Conservation (phyloP, 2,329 filamentous ascomycete genomes). For the Beauveria sp. region DNA sequence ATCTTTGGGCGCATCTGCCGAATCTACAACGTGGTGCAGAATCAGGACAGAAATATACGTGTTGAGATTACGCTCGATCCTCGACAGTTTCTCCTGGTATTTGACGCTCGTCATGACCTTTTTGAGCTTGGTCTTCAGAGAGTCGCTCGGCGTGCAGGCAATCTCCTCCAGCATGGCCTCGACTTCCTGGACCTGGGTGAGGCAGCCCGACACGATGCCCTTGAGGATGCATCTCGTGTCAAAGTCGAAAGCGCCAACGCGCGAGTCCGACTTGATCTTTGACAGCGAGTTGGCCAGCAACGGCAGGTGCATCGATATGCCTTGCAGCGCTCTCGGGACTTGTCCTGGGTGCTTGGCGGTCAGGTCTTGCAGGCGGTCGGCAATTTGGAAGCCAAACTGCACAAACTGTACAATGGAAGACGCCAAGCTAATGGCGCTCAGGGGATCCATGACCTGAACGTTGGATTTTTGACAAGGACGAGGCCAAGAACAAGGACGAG, state of each 20-base stretch:
- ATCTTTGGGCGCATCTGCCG: constrained; percentile 4
- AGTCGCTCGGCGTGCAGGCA: constrained; percentile 7
- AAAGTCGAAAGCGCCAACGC: neutral
- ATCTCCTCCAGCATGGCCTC: constrained; percentile 9
- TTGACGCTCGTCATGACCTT: constrained; percentile 9
- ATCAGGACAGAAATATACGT: constrained; percentile 9
- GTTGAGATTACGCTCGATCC: constrained; percentile 4
- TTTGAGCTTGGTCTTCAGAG: constrained; percentile 3
- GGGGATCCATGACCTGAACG: neutral
- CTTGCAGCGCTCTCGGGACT: constrained; percentile 5
- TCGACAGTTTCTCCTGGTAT: constrained; percentile 3
- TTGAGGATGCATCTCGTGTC: constrained; percentile 10
- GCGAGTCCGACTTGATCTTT: constrained; percentile 4
- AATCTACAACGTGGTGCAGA: constrained; percentile 6
- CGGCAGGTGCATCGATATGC: constrained; percentile 10
- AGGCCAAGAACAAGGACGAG: neutral
- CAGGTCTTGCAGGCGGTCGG: constrained; percentile 7
- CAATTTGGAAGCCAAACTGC: constrained; percentile 9
- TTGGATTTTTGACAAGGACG: neutral
- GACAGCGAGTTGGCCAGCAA: constrained; percentile 7
- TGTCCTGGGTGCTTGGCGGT: constrained; percentile 6
- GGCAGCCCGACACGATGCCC: constrained; percentile 9
- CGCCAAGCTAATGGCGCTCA: constrained; percentile 9
- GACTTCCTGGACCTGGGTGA: constrained; percentile 4
- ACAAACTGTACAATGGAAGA: constrained; percentile 9